Base-by-base conservation (phyloP, 129 eudicot species). In the Lactuca saligna region DNA sequence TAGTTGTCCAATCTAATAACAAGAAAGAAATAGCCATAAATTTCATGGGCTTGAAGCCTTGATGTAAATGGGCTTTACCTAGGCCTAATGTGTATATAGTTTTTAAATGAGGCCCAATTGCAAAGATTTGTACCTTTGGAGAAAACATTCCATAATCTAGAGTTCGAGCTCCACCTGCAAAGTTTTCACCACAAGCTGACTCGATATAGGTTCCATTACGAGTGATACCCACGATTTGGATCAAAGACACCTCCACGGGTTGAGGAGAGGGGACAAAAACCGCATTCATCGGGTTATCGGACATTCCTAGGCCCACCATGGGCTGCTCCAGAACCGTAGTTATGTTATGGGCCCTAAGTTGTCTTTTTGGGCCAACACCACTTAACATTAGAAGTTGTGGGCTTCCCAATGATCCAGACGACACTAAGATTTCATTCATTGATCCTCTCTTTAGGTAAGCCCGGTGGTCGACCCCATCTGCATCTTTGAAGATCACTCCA, bases 211-310 rank as follows among this genome's bases (percentile, higher is more conserved):
- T 87, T 8, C 97, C 99, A 14, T 54, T 69, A 6, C 7, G 68
- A 17, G 99, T 89, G 38, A 94, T 94, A 3, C 99, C 99, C 0
- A 87, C 99, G 1, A 90, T 89, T 78, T 94, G 87, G 71, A 89
- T 87, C 41, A 94, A 84, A 0, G 99, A 94, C 5, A 87, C 97
- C 73, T 87, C 97, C 1, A 85, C 93, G 2, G 95, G 96, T 0
- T 56, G 42, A 46, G 96, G 97, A 57, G 99, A 89, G 4, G 99
- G 99, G 5, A 94, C 39, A 63, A 81, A 94, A 6, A 94, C 72
- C 0, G 99, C 93, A 39, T 94, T 94, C 97, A 94, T 89, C 2
- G 99, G 97, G 79, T 94, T 94, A 63, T 94, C 99, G 0, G 85
- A 75, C 99, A 94, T 89, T 57, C 85, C 93, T 57, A 82, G 91